A percentile compares a stretch with the other conserved stretches of the same genome.
Conservation (phyloP, 768 basidiomycete genomes). For the Leucocoprinus sp. region DNA sequence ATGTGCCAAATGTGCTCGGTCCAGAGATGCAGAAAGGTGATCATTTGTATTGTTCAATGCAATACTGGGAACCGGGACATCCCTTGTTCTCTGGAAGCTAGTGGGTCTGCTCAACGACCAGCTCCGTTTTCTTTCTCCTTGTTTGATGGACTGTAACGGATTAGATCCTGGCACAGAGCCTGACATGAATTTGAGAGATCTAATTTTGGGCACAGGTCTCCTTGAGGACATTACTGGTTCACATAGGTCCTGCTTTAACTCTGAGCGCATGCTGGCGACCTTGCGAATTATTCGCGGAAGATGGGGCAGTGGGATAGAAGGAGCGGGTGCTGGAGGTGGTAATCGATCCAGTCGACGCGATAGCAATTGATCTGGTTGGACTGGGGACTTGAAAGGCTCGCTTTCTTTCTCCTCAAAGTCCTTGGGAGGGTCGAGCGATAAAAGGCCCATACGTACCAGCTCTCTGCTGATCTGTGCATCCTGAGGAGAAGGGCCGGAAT, state of each 20-base stretch:
- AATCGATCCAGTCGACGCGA: slow-evolving; percentile 4
- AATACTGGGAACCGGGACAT: not conserved
- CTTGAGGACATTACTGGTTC: slow-evolving; percentile 8
- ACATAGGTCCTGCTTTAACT: slow-evolving; percentile 12
- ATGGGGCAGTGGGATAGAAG: slow-evolving; percentile 9
- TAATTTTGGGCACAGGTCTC: slow-evolving; percentile 20
- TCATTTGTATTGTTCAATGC: not conserved
- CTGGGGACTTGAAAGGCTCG: not conserved
- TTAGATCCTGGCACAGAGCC: slow-evolving; percentile 9
- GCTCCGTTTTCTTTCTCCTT: not conserved
- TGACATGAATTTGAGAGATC: slow-evolving; percentile 19
- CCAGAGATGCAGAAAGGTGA: not conserved
- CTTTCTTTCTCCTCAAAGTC: not conserved
- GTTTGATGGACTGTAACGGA: slow-evolving; percentile 6
- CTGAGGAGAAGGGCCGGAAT: not conserved
- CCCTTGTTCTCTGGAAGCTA: slow-evolving; percentile 2
- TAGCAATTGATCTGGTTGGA: slow-evolving; percentile 5
- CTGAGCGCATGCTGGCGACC: slow-evolving; percentile 28
- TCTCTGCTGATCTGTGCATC: not conserved
- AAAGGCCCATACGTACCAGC: not conserved
- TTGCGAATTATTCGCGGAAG: slow-evolving; percentile 28
- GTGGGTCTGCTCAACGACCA: slow-evolving; percentile 2
- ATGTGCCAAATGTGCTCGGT: not conserved
- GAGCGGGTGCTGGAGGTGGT: slow-evolving; percentile 3
- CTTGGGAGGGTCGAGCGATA: not conserved